These are phyloP conservation scores for Fusarium scirpi DNA, from an alignment of 2,329 filamentous ascomycete genomes.

Conservation along the genomic window DNA sequence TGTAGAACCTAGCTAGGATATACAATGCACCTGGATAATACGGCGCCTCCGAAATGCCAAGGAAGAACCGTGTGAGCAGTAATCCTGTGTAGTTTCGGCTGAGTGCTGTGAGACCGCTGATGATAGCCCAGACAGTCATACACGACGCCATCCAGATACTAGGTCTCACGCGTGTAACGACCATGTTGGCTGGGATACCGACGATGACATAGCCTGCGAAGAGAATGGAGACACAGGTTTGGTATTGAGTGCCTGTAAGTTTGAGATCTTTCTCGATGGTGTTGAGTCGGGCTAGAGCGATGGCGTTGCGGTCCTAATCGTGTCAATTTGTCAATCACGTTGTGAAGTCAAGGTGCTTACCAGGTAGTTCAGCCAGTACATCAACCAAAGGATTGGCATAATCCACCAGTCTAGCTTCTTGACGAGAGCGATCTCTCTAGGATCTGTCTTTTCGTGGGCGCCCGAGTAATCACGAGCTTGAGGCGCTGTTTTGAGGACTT, in stretches of 20 bases:
- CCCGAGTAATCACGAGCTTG: constrained; percentile 35
- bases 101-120: constrained; percentile 60
- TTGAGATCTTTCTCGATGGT: constrained; percentile 47
- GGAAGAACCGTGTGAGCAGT: constrained; percentile 59
- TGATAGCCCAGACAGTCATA: constrained; percentile 61
- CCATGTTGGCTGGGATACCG: constrained; percentile 58
- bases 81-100: constrained; percentile 61
- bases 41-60: constrained; percentile 56
- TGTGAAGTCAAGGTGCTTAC: neutral
- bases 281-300: constrained; percentile 56
- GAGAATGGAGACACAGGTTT: constrained; percentile 48
- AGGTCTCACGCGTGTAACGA: constrained; percentile 56
- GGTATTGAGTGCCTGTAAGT: constrained; percentile 45
- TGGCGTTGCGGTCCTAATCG: constrained; percentile 57
- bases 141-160: constrained; percentile 55
- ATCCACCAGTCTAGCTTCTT: constrained; percentile 38
- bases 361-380: constrained; percentile 58
- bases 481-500: constrained; percentile 14
- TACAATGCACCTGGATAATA: constrained; percentile 53
- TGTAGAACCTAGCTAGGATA: constrained; percentile 67
- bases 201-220: constrained; percentile 60
- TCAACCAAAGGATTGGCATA: constrained; percentile 50
- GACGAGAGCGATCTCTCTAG: constrained; percentile 36
- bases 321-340: neutral
- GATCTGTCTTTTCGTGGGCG: constrained; percentile 36